phyloP scores from a whole-genome alignment of 1,139 yeast genomes.

The Candida sojae region DNA sequence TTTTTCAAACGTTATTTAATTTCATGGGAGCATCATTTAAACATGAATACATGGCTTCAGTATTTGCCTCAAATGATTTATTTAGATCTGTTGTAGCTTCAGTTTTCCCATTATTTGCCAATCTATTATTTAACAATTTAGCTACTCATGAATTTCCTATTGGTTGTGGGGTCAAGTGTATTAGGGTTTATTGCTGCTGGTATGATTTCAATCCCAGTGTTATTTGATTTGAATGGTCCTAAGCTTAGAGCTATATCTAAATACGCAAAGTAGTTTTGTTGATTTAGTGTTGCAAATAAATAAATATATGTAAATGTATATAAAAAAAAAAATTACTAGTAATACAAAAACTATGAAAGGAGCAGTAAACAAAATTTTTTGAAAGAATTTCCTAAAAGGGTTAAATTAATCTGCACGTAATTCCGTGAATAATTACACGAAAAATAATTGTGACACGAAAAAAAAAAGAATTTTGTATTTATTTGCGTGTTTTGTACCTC shows the following conservation, averaged over 20 bases:
- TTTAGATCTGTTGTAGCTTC: slow-evolving; percentile 31
- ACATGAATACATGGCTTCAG: slow-evolving; percentile 31
- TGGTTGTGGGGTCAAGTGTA: slow-evolving; percentile 68
- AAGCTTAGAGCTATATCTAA: slow-evolving; percentile 48
- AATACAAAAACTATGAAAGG: neutral
- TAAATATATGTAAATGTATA: no score
- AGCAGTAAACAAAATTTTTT: neutral
- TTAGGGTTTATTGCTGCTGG: slow-evolving; percentile 56
- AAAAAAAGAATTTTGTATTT: neutral
- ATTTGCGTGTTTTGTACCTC: slow-evolving; percentile 5
- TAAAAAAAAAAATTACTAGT: no score
- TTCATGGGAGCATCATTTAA: slow-evolving; percentile 64
- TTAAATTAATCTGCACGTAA: slow-evolving; percentile 1
- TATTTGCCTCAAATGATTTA: slow-evolving; percentile 32
- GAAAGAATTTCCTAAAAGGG: slow-evolving; percentile 4
- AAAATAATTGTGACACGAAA: slow-evolving; percentile 2
- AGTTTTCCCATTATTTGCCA: slow-evolving; percentile 32
- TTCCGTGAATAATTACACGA: neutral
- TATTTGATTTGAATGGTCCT: slow-evolving; percentile 32
- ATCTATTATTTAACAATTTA: slow-evolving; percentile 47
- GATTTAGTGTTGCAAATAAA: slow-evolving; percentile 1
- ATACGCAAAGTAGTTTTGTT: slow-evolving; percentile 26
- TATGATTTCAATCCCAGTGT: slow-evolving; percentile 68
- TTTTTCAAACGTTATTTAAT: slow-evolving; percentile 38
- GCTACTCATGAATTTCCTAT: slow-evolving; percentile 36